Percentiles rank a stretch among this genome's conserved stretches.
phyloP scores from a whole-genome alignment of 495 filamentous ascomycete genomes.

The Cairneyella variabilis region DNA sequence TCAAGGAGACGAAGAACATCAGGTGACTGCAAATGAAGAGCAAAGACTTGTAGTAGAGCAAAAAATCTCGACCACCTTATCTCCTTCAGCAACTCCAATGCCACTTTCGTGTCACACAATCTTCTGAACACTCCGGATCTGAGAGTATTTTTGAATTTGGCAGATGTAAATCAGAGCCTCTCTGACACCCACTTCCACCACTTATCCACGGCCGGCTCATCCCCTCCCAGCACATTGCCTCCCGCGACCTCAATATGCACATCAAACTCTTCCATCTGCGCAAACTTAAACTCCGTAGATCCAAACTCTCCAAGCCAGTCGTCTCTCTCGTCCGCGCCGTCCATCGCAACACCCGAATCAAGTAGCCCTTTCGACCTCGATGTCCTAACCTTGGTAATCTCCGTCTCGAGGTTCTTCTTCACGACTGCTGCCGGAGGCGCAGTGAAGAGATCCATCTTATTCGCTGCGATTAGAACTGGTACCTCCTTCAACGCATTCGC shows the following conservation, averaged over 20 bases:
- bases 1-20: too few species aligned
- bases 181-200: slow-evolving; percentile 86
- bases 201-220: slow-evolving; percentile 63
- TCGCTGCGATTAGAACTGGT: slow-evolving; percentile 80
- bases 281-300: slow-evolving; percentile 72
- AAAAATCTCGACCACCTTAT: too few species aligned
- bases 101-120: too few species aligned
- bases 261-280: slow-evolving; percentile 75
- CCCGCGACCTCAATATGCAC: slow-evolving; percentile 75
- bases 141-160: too few species aligned
- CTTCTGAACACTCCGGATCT: too few species aligned
- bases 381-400: slow-evolving; percentile 74
- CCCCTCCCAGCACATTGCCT: slow-evolving; percentile 70
- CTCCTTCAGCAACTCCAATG: too few species aligned
- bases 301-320: slow-evolving; percentile 80
- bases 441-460: slow-evolving; percentile 95
- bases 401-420: slow-evolving; percentile 68
- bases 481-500: slow-evolving; percentile 58
- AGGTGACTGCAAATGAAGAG: too few species aligned
- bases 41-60: too few species aligned
- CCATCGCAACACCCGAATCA: slow-evolving; percentile 65
- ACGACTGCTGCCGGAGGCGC: slow-evolving; percentile 80
- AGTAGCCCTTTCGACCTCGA: slow-evolving; percentile 76
- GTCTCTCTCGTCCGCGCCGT: slow-evolving; percentile 59
- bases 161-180: too few species aligned